Base-by-base conservation (phyloP, 768 basidiomycete genomes). In the Boletus rex-veris region DNA sequence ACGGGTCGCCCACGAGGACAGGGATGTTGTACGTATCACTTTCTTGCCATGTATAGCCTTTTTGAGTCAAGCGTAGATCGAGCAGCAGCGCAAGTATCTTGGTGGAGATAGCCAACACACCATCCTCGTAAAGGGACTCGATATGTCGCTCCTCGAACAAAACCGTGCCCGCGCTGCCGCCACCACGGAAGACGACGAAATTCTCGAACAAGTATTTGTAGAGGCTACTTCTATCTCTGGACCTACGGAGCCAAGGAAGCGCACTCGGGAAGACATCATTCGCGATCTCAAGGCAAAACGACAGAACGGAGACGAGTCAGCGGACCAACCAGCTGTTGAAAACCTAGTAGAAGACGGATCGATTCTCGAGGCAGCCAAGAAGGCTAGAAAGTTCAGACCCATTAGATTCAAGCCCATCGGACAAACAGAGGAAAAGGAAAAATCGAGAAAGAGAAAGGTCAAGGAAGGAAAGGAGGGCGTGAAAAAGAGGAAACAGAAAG, bases 41-140 rank as follows among this genome's bases (percentile, higher is more conserved):
- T 40, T 36, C 30, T 18, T 42, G 18, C 33, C 2, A 1, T 21
- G 26, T 19, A 11, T 19, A 2, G 19, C 33, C 30, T 43, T 49
- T 11, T 49, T 42, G 48, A 55, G n/a, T 45, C 43, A 11, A 39
- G 18, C 41, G n/a, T 58, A 90, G 87, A 74, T 91, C 16, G 89
- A 90, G 50, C 78, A 83, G 50, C 81, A 91, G 64, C 77, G 92
- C 35, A 77, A 76, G 52, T 90, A 89, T 66, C 80, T 93, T 6
- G 92, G 92, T 16, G 90, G 92, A 36, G 91, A 96, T 67, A 82
- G 84, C 39, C 80, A 88, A 53, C 92, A 95, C 66, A 85, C 90
- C 11, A 80, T 94, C 52, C 81, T 94, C 11, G 90, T 94, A 39
- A 96, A 93, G 64, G 92, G 92, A 26, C 83, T 98, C 43, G 95